A percentile compares a stretch with the other conserved stretches of the same genome.
These are phyloP conservation scores for Asterionellopsis glacialis DNA, from an alignment of 108 stramenopile genomes.

Conservation along the genomic window DNA sequence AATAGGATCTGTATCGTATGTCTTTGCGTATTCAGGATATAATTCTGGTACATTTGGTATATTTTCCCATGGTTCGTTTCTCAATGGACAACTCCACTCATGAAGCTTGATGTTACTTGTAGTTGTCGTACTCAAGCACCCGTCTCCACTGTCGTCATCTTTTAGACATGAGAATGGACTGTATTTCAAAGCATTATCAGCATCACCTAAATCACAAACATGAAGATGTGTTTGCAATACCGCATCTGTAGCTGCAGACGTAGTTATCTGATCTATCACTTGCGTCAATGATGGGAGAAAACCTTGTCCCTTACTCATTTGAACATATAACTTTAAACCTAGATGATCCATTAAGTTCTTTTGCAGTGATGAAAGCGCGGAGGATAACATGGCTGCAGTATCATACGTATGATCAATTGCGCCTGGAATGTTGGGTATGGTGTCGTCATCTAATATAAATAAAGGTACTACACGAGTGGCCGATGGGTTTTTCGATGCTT, in stretches of 20 bases:
- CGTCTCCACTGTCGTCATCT: background rate
- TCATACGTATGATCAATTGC: constrained; percentile 29
- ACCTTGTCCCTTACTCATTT: background rate
- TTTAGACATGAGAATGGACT: constrained; percentile 6
- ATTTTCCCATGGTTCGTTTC: constrained; percentile 26
- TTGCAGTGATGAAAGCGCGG: constrained; percentile 17
- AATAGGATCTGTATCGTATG: background rate
- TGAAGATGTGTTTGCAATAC: constrained; percentile 15
- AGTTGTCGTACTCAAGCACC: background rate
- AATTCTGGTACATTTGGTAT: constrained; percentile 8
- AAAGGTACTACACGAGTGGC: constrained; percentile 26
- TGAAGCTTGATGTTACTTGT: background rate
- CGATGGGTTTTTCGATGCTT: background rate
- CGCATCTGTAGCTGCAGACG: background rate
- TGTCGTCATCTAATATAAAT: constrained; percentile 23
- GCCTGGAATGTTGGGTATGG: constrained; percentile 30
- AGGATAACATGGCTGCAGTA: constrained; percentile 20
- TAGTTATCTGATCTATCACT: too few relatives aligned
- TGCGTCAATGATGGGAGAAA: background rate
- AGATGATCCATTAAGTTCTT: constrained; percentile 2
- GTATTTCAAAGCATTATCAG: constrained; percentile 36
- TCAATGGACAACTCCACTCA: constrained; percentile 32
- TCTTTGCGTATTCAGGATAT: constrained; percentile 18
- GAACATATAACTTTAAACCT: constrained; percentile 23
- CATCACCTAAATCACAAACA: constrained; percentile 40